Base-by-base conservation (phyloP, 1,284 basidiomycete genomes). In the Ceratobasidium sp. region DNA sequence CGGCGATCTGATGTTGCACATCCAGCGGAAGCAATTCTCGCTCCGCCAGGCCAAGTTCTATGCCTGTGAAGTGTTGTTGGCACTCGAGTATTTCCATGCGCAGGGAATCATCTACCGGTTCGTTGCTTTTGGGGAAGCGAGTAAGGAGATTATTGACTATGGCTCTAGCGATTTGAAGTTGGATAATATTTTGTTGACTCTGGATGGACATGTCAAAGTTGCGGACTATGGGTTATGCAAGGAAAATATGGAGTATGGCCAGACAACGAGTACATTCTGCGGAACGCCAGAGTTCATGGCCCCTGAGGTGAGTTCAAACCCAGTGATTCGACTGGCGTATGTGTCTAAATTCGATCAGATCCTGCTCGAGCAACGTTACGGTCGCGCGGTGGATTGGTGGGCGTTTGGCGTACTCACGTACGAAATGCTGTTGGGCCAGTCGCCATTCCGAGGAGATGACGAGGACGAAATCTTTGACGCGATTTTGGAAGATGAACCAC, bases 241-340 rank as follows among this genome's bases (percentile, higher is more conserved):
- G 81, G 97, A 99, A 80, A 94, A 98, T 23, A 99, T 99, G 97
- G 97, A 94, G 92, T 90, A 86, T 77, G 96, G 96, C 21, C 90
- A 90, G 78, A 98, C 97, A n/a, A 99, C 97, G 3, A 94, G 92
- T 79, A 99, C 97, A 0, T 99, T 99, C 83, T 99, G 97, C 83
- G 97, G 97, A 72, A 99, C 97, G 46, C 97, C 97, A 0, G 97
- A 99, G 80, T 99, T 99, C 81, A 99, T 99, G 97, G 97, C 97
- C 43, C 97, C 97, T 5, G 97, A 99, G 86, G 94, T 94, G 74
- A 53, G 85, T 75, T 46, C 30, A 48, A 30, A 14, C 58, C 32
- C 0, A n/a, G 14, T 55, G 28, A 10, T 8, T 9, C 48, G 3
- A 30, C 23, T 18, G 45, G 30, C n/a, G 16, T 14, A 36, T 50